These are phyloP conservation scores for Pythium phragmitis DNA, from an alignment of 352 stramenopile species.

Conservation along the genomic window DNA sequence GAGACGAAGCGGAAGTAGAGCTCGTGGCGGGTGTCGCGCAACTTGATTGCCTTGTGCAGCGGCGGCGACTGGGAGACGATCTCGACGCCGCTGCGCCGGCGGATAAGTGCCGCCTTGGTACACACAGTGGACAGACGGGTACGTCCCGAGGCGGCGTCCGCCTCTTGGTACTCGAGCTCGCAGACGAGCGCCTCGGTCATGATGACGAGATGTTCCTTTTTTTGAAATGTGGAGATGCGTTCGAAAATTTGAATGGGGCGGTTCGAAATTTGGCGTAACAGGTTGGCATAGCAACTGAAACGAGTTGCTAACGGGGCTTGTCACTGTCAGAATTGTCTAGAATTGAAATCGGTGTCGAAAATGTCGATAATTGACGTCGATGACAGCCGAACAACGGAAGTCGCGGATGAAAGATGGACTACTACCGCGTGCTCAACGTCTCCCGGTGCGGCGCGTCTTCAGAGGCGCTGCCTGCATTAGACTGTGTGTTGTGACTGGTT, in stretches of 20 bases:
- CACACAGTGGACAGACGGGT: slow-evolving; percentile 45
- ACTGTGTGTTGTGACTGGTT: background rate
- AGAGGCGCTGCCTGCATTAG: background rate
- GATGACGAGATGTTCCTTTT: too few relatives aligned
- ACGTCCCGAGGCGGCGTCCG: slow-evolving; percentile 46
- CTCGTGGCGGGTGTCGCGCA: slow-evolving; percentile 50
- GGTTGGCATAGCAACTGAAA: background rate
- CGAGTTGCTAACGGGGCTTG: background rate
- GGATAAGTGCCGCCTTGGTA: slow-evolving; percentile 39
- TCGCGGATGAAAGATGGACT: slow-evolving; percentile 39
- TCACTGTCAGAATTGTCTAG: background rate
- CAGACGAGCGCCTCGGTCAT: slow-evolving; percentile 25
- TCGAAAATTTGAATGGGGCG: slow-evolving; percentile 26
- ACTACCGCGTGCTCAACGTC: slow-evolving; percentile 81
- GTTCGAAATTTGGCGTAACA: slow-evolving; percentile 25
- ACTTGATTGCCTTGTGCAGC: slow-evolving; percentile 51
- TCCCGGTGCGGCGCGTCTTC: slow-evolving; percentile 35
- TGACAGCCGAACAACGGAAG: background rate
- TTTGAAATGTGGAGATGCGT: slow-evolving; percentile 18
- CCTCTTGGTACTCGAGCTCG: slow-evolving; percentile 60
- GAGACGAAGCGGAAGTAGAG: slow-evolving; percentile 67
- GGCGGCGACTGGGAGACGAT: slow-evolving; percentile 48
- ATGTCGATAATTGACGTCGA: slow-evolving; percentile 8
- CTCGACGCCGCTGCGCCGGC: slow-evolving; percentile 54
- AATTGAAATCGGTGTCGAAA: slow-evolving; percentile 10